phyloP scores from a whole-genome alignment of 495 filamentous ascomycete genomes.

The Penicillium silybi region DNA sequence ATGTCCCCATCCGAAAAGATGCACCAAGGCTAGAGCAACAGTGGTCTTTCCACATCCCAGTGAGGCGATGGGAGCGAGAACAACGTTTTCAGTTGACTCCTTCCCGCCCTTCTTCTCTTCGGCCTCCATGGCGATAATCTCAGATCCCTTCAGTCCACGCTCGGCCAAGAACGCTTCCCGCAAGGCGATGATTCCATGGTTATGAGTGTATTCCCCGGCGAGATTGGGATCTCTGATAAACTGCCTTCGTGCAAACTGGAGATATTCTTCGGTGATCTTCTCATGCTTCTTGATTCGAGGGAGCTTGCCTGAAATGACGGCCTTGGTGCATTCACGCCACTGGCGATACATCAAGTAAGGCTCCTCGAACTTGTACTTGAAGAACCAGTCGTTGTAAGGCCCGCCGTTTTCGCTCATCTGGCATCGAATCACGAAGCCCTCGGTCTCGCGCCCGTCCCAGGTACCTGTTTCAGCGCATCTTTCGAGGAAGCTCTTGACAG shows the following conservation, averaged over 20 bases:
- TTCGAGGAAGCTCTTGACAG: conserved; percentile 77
- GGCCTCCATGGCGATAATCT: conserved; percentile 68
- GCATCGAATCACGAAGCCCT: conserved; percentile 95
- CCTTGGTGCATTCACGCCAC: conserved; percentile 96
- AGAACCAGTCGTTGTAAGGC: conserved; percentile 86
- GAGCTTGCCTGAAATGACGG: conserved; percentile 69
- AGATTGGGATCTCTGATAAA: conserved; percentile 62
- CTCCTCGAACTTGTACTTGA: conserved; percentile 99
- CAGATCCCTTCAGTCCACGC: conserved; percentile 78
- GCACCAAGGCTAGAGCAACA: conserved; percentile 72
- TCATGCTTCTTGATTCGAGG: conserved; percentile 81
- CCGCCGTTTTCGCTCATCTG: conserved; percentile 53
- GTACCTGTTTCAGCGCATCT: conserved; percentile 77
- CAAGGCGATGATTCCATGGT: conserved; percentile 94
- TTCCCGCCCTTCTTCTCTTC: conserved; percentile 26
- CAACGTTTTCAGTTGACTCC: conserved; percentile 57
- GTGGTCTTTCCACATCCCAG: conserved; percentile 98
- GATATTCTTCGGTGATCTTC: conserved; percentile 87
- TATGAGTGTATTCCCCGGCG: conserved; percentile 65
- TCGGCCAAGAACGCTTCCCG: conserved; percentile 80
- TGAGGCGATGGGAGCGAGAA: conserved; percentile 84
- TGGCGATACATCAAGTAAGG: conserved; percentile 97
- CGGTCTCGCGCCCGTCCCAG: conserved; percentile 86
- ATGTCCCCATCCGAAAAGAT: conserved; percentile 90
- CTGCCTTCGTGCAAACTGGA: conserved; percentile 71